Percentiles rank a stretch among this genome's conserved stretches.
phyloP scores from a whole-genome alignment of 805 yeast genomes.

The Candida vaughaniae region DNA sequence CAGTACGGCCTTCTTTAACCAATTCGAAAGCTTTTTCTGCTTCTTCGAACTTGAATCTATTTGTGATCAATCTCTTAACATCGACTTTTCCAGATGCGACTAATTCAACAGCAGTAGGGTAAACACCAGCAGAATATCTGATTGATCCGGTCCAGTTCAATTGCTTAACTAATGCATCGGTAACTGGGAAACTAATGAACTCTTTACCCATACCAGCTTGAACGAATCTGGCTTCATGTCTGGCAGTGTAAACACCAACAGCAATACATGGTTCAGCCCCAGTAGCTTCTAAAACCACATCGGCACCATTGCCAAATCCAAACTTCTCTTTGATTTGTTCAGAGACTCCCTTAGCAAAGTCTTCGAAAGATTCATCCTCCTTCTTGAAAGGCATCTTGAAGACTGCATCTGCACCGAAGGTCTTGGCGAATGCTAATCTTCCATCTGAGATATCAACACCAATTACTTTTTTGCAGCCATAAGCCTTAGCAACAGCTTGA shows the following conservation, averaged over 20 bases:
- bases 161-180: conserved; percentile 21
- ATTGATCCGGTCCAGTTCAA: conserved; percentile 18
- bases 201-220: conserved; percentile 22
- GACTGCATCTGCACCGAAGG: conserved; percentile 15
- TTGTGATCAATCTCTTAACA: conserved; percentile 19
- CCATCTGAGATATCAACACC: conserved; percentile 24
- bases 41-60: conserved; percentile 19
- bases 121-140: conserved; percentile 18
- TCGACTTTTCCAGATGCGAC: conserved; percentile 16
- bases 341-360: conserved; percentile 12
- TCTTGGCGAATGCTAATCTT: conserved; percentile 21
- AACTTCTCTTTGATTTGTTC: conserved; percentile 21
- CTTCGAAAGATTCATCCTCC: conserved; percentile 13
- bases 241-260: conserved; percentile 14
- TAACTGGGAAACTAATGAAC: conserved; percentile 20
- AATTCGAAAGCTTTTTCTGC: conserved; percentile 21
- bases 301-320: conserved; percentile 21
- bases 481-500: conserved; percentile 19
- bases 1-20: conserved; percentile 16
- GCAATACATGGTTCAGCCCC: conserved; percentile 20
- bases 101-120: conserved; percentile 20
- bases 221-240: conserved; percentile 18
- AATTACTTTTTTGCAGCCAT: conserved; percentile 21
- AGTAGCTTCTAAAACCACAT: conserved; percentile 24
- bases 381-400: conserved; percentile 16